Base-by-base conservation (phyloP, 345 rosid genomes). In the Hypericum perforatum region DNA sequence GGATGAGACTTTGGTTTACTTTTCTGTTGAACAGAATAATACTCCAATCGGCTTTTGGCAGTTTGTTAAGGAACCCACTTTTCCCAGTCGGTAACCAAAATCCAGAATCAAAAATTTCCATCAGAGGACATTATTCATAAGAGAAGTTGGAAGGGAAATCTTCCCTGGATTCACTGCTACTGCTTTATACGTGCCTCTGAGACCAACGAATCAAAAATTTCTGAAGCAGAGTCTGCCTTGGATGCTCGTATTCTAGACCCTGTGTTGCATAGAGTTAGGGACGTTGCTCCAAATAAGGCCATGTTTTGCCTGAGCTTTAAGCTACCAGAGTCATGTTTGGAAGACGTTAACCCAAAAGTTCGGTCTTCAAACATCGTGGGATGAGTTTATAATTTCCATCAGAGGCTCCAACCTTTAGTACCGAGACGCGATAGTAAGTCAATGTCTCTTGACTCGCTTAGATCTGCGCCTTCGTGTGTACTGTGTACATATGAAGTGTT, bases 211-310 rank as follows among this genome's bases (percentile, higher is more conserved):
- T 49, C 63, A 10, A 79, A 81, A 45, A 52, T 78, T 60, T 65
- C 75, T 1, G 82, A 59, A 70, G 98, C 95, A 48, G 84, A 83
- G 62, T 57, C 76, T 55, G 83, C 88, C 39, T 66, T 88, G 57
- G 67, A 67, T 66, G 83, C 86, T 48, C 36, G 41, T 22, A 76
- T 92, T 53, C 71, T 67, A 52, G 84, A 80, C 39, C 81, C 78
- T 0, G 45, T 72, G 40, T 80, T 92, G 68, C 97, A 85, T 52
- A 74, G 78, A 74, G 97, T 92, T 45, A 77, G 98, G 78, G 96
- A 92, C 59, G 98, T 92, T 59, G 98, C 98, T 63, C 98, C 98
- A 10, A 88, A 88, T 75, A 92, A 92, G 94, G 97, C 95, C 3
- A 92, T 92, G 98, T 88, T 54, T 78, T 92, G 98, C 70, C 70